These are phyloP conservation scores for Akanthomyces uredinophilus DNA, from an alignment of 2,329 filamentous ascomycete genomes.

Conservation along the genomic window DNA sequence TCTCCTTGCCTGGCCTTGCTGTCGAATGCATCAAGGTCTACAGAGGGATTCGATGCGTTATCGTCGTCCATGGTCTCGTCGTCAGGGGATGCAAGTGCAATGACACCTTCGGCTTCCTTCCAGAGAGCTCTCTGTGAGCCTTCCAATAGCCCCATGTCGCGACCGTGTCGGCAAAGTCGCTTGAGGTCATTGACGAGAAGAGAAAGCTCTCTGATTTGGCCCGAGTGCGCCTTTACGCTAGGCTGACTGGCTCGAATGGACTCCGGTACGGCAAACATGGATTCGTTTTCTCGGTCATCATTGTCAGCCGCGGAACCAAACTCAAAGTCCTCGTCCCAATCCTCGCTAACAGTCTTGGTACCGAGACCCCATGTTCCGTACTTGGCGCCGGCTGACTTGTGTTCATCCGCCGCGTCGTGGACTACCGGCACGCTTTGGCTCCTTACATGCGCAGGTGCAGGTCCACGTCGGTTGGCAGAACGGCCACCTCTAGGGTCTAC, in stretches of 20 bases:
- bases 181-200: constrained; percentile 79
- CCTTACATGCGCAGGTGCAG: constrained; percentile 65
- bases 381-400: constrained; percentile 55
- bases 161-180: constrained; percentile 65
- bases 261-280: constrained; percentile 52
- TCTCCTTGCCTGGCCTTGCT: constrained; percentile 46
- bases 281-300: constrained; percentile 30
- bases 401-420: constrained; percentile 55
- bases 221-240: constrained; percentile 76
- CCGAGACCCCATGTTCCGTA: constrained; percentile 79
- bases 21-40: constrained; percentile 36
- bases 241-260: constrained; percentile 77
- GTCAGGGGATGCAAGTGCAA: constrained; percentile 71
- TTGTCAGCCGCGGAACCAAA: constrained; percentile 49
- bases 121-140: constrained; percentile 59
- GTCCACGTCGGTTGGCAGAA: constrained; percentile 59
- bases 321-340: constrained; percentile 88
- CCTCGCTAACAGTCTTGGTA: constrained; percentile 75
- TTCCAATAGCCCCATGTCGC: constrained; percentile 58
- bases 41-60: constrained; percentile 32
- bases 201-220: constrained; percentile 77
- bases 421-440: constrained; percentile 76
- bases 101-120: constrained; percentile 82
- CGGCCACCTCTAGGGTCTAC: constrained; percentile 66
- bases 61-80: constrained; percentile 41